Percentiles rank a stretch among this genome's conserved stretches.
phyloP scores from a whole-genome alignment of 352 stramenopile species.

The Globisporangium echinulatum region DNA sequence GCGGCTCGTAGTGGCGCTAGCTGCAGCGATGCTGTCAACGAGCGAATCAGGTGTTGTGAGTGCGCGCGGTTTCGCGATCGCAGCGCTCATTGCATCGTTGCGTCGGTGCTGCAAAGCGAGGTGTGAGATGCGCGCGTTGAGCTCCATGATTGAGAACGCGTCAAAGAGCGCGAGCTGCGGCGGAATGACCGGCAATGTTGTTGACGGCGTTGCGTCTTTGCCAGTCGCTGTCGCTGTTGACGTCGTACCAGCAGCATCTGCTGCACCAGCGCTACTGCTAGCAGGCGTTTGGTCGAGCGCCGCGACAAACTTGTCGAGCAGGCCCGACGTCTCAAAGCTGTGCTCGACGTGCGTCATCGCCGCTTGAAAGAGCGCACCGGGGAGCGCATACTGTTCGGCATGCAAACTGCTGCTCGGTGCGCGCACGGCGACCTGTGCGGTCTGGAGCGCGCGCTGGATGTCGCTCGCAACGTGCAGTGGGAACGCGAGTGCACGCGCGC shows the following conservation, averaged over 20 bases:
- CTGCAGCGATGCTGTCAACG: conserved; percentile 21
- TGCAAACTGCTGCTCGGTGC: no score
- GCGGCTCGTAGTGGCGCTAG: conserved; percentile 31
- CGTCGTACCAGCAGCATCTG: neutral
- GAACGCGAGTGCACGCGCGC: conserved; percentile 55
- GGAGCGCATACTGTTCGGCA: conserved; percentile 10
- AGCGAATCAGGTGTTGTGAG: conserved; percentile 9
- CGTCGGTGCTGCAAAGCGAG: conserved; percentile 39
- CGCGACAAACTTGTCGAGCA: conserved; percentile 77
- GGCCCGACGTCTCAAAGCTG: conserved; percentile 55
- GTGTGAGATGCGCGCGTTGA: conserved; percentile 75
- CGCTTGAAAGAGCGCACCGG: conserved; percentile 59
- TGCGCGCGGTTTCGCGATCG: conserved; percentile 33
- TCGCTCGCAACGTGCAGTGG: conserved; percentile 37
- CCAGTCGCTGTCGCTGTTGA: conserved; percentile 5
- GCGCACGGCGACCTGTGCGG: conserved; percentile 34
- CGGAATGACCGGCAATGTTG: conserved; percentile 31
- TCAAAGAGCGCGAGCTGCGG: conserved; percentile 78
- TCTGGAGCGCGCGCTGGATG: conserved; percentile 64
- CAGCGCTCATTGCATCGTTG: conserved; percentile 25
- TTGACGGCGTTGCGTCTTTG: conserved; percentile 10
- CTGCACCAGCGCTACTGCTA: neutral
- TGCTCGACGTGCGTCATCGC: conserved; percentile 65
- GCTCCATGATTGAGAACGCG: conserved; percentile 83
- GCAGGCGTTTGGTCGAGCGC: conserved; percentile 44